These are phyloP conservation scores for Ceratobasidium sp. DNA, from an alignment of 1,284 basidiomycete genomes.

Conservation along the genomic window DNA sequence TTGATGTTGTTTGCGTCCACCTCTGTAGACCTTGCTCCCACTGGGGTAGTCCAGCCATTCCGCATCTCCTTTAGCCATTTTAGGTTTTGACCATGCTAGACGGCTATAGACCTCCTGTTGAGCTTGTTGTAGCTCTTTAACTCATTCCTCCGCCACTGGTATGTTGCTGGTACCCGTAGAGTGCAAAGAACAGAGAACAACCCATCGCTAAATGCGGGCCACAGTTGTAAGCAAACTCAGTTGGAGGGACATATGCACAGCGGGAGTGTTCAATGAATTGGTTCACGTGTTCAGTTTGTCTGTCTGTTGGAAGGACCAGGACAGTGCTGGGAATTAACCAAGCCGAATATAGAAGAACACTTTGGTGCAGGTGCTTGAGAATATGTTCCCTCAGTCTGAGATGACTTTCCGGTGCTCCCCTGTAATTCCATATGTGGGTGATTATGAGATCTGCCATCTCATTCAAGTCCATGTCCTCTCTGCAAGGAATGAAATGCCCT, in stretches of 20 bases:
- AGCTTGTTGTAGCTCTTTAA: background rate
- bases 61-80: background rate
- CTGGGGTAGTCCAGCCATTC: background rate
- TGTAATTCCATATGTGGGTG: constrained; percentile 1
- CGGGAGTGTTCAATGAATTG: constrained; percentile 48
- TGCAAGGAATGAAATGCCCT: constrained; percentile 35
- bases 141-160: constrained; percentile 1
- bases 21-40: constrained; percentile 45
- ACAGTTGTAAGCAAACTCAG: constrained; percentile 46
- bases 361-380: constrained; percentile 47
- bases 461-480: background rate
- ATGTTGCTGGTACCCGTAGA: background rate
- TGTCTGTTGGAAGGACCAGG: constrained; percentile 51
- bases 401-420: constrained; percentile 46
- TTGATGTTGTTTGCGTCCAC: constrained; percentile 50
- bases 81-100: constrained; percentile 5
- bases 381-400: constrained; percentile 48
- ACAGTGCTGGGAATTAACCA: constrained; percentile 42
- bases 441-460: constrained; percentile 13
- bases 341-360: constrained; percentile 41
- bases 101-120: background rate
- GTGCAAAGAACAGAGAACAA: constrained; percentile 47
- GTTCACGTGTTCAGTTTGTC: constrained; percentile 52
- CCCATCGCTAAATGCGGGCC: constrained; percentile 34
- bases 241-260: constrained; percentile 43